phyloP scores from a whole-genome alignment of 805 yeast species.

The Candida parachauliodes region DNA sequence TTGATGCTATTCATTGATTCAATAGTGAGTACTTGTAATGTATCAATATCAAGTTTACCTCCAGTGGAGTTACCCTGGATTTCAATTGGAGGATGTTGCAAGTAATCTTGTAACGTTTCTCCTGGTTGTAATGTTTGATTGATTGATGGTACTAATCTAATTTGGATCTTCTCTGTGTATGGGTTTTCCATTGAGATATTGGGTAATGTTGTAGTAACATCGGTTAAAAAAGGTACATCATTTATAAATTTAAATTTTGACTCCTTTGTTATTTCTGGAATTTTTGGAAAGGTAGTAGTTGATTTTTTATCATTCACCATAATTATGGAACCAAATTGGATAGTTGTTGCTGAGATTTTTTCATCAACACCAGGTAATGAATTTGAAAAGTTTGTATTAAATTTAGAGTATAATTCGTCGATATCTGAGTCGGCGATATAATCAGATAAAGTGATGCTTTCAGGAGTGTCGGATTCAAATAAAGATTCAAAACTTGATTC shows the following conservation, averaged over 20 bases:
- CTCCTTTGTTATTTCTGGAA: constrained; percentile 7
- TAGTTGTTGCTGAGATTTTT: constrained; percentile 30
- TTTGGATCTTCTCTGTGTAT: constrained; percentile 13
- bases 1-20: constrained; percentile 42
- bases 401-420: constrained; percentile 19
- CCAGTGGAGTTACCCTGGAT: constrained; percentile 48
- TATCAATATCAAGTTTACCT: constrained; percentile 31
- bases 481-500: constrained; percentile 1
- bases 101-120: constrained; percentile 11
- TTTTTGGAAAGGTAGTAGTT: constrained; percentile 9
- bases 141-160: constrained; percentile 32
- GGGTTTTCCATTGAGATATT: background rate
- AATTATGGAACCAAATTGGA: constrained; percentile 39
- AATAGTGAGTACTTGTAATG: constrained; percentile 41
- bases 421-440: constrained; percentile 13
- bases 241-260: constrained; percentile 26
- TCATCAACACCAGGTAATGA: constrained; percentile 22
- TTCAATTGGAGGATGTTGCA: constrained; percentile 51
- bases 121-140: constrained; percentile 4
- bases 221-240: constrained; percentile 29
- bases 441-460: constrained; percentile 2
- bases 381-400: constrained; percentile 23
- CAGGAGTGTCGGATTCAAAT: background rate
- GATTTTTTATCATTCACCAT: constrained; percentile 16
- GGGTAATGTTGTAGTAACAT: constrained; percentile 27